phyloP scores from a whole-genome alignment of 23 red algal genomes.

The Rhodosorus marinus region DNA sequence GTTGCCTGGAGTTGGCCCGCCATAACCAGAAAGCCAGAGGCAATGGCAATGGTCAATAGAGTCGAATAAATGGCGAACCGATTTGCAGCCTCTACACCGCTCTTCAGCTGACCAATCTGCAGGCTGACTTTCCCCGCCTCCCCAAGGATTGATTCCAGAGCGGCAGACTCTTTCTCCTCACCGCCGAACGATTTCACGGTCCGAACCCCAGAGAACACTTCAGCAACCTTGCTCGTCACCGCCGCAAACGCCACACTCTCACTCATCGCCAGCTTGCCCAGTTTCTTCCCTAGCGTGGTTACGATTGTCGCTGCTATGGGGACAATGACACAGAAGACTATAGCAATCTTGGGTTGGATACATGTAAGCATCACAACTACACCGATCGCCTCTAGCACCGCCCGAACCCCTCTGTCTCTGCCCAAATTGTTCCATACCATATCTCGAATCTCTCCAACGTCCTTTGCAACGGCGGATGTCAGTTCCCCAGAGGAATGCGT shows the following conservation, averaged over 20 bases:
- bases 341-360: too few species aligned
- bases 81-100: too few species aligned
- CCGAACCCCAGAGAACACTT: constrained; percentile 67
- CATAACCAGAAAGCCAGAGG: too few species aligned
- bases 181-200: constrained; percentile 69
- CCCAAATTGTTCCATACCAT: constrained; percentile 51
- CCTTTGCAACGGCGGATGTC: constrained; percentile 43
- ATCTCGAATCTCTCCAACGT: constrained; percentile 41
- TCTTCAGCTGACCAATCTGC: too few species aligned
- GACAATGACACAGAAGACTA: too few species aligned
- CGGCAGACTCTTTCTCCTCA: constrained; percentile 69
- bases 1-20: too few species aligned
- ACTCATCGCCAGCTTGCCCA: constrained; percentile 51
- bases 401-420: constrained; percentile 34
- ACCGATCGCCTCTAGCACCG: constrained; percentile 20
- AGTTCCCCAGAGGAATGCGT: constrained; percentile 45
- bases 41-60: too few species aligned
- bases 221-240: constrained; percentile 48
- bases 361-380: neutral
- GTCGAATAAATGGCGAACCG: too few species aligned
- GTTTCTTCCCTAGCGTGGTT: constrained; percentile 48
- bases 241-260: constrained; percentile 53
- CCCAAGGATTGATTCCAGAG: too few species aligned
- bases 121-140: too few species aligned
- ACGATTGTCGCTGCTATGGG: constrained; percentile 56